Evolutionary conservation across 768 basidiomycete species (phyloP).

Genomic region (Chalciporus pseudorubinellus): DNA sequence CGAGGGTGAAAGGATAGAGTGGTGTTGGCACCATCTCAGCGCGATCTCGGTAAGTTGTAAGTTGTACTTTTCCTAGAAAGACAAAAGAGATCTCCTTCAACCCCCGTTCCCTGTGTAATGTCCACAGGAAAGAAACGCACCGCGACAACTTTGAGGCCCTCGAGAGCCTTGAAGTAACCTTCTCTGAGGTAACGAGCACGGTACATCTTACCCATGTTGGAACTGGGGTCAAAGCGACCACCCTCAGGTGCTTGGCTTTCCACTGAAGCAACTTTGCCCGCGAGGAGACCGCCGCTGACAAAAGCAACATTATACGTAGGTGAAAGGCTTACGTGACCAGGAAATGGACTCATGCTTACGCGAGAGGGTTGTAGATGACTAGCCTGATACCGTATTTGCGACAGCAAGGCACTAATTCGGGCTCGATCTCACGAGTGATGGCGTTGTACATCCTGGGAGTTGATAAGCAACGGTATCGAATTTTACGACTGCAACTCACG

Average conservation of each 20-base stretch:
- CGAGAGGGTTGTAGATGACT: constrained; percentile 57
- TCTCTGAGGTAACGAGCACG: constrained; percentile 43
- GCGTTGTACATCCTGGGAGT: constrained; percentile 45
- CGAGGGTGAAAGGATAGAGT: constrained; percentile 41
- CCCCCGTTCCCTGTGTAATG: too few species aligned
- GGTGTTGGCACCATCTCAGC: constrained; percentile 61
- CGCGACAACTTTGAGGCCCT: constrained; percentile 38
- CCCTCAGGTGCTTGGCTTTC: constrained; percentile 32
- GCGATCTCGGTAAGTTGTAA: constrained; percentile 54
- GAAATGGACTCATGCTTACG: constrained; percentile 25
- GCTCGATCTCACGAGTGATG: constrained; percentile 45
- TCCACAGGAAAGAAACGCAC: constrained; percentile 28
- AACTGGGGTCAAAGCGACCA: constrained; percentile 42
- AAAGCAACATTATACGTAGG: neutral
- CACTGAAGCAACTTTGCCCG: constrained; percentile 45
- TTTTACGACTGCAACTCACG: constrained; percentile 31
- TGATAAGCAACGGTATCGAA: neutral
- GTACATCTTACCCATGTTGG: constrained; percentile 42
- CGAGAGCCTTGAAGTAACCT: constrained; percentile 44
- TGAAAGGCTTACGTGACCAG: neutral
- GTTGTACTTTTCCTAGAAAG: constrained; percentile 39
- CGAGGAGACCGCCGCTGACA: constrained; percentile 22
- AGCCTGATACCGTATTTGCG: constrained; percentile 57
- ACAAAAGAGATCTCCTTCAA: neutral
- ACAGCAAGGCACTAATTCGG: constrained; percentile 54